Evolutionary conservation across 2,329 filamentous ascomycete species (phyloP).

Genomic region (Trichoderma koningii): DNA sequence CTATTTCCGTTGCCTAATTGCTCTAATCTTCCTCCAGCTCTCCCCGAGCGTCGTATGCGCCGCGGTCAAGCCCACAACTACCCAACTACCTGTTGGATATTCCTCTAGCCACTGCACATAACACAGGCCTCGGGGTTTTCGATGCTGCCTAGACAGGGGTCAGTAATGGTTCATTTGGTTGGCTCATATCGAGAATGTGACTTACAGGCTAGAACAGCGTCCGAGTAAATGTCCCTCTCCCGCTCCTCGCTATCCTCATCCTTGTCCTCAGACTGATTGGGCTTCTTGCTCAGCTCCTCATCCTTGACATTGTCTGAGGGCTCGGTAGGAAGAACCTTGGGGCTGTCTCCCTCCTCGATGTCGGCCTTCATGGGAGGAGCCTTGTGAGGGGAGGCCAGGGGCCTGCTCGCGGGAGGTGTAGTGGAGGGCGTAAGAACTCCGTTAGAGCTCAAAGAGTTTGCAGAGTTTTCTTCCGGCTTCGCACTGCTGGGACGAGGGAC

Average conservation of each 20-base stretch:
- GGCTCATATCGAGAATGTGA: constrained; percentile 30
- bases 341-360: constrained; percentile 73
- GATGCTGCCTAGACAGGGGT: constrained; percentile 70
- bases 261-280: constrained; percentile 69
- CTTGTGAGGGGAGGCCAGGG: constrained; percentile 60
- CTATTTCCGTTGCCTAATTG: constrained; percentile 19
- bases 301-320: constrained; percentile 62
- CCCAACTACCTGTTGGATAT: neutral
- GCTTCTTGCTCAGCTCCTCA: constrained; percentile 61
- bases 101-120: constrained; percentile 88
- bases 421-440: constrained; percentile 69
- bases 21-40: constrained; percentile 8
- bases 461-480: constrained; percentile 52
- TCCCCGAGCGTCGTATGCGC: constrained; percentile 38
- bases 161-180: constrained; percentile 32
- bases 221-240: constrained; percentile 92
- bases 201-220: constrained; percentile 86
- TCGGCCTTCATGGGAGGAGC: constrained; percentile 75
- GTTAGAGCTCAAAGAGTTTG: constrained; percentile 48
- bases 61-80: neutral
- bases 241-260: constrained; percentile 70
- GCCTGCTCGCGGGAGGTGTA: constrained; percentile 60
- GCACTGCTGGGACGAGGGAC: constrained; percentile 69
- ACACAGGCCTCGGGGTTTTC: constrained; percentile 93
- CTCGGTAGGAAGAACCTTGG: constrained; percentile 74